Evolutionary conservation across 805 yeast genomes (phyloP).

Genomic region (Yarrowia keelungensis): DNA sequence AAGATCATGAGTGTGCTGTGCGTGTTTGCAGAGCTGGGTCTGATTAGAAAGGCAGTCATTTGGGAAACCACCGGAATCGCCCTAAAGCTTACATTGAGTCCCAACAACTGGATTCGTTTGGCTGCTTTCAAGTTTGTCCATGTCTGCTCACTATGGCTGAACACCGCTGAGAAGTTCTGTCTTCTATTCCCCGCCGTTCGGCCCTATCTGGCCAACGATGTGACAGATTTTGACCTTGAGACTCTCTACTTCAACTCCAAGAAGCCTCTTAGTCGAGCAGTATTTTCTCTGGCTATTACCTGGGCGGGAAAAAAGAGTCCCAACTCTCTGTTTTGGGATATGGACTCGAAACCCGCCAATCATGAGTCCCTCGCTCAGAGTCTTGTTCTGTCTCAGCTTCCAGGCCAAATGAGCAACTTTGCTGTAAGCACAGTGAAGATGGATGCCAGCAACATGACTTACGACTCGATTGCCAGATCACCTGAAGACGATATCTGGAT

Average conservation of each 20-base stretch:
- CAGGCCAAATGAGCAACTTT: slow-evolving; percentile 34
- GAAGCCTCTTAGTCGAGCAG: slow-evolving; percentile 68
- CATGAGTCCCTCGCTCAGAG: slow-evolving; percentile 10
- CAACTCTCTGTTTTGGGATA: slow-evolving; percentile 82
- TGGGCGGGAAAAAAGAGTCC: slow-evolving; percentile 72
- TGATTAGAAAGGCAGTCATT: slow-evolving; percentile 58
- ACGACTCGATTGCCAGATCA: slow-evolving; percentile 13
- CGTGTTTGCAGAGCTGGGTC: slow-evolving; percentile 63
- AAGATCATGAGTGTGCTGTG: slow-evolving; percentile 67
- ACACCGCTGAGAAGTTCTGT: slow-evolving; percentile 83
- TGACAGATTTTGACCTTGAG: slow-evolving; percentile 70
- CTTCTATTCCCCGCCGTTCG: slow-evolving; percentile 80
- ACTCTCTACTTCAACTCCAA: slow-evolving; percentile 70
- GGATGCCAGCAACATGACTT: slow-evolving; percentile 28
- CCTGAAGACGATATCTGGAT: slow-evolving; percentile 59
- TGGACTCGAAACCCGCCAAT: slow-evolving; percentile 39
- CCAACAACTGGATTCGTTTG: slow-evolving; percentile 85
- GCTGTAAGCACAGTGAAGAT: slow-evolving; percentile 26
- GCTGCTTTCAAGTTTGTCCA: slow-evolving; percentile 67
- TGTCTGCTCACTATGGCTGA: slow-evolving; percentile 65
- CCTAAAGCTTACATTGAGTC: slow-evolving; percentile 74
- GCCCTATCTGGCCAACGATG: slow-evolving; percentile 78
- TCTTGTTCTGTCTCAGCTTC: slow-evolving; percentile 34
- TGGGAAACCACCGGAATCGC: slow-evolving; percentile 63
- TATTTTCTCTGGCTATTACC: slow-evolving; percentile 65